Evolutionary conservation across 495 filamentous ascomycete species (phyloP).

Genomic region (Aspergillus coremiiformis): DNA sequence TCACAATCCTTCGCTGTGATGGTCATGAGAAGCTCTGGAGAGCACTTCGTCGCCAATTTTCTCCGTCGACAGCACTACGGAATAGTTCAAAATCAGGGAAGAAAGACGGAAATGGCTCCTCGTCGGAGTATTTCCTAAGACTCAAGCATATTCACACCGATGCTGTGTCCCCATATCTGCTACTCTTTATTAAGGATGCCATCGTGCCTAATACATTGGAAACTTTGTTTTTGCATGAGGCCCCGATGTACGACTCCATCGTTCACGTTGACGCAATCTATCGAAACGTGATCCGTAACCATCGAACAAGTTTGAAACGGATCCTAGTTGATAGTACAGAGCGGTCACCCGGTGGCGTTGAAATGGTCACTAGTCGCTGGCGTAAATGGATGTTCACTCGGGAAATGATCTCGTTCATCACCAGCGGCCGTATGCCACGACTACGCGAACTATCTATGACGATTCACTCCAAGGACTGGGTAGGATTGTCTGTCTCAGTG

Average conservation of each 20-base stretch:
- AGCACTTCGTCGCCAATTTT: conserved; percentile 62
- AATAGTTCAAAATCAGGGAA: conserved; percentile 15
- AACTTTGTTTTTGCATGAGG: conserved; percentile 77
- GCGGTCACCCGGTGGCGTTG: conserved; percentile 28
- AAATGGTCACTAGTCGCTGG: conserved; percentile 42
- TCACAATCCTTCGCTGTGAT: conserved; percentile 76
- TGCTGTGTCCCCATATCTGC: conserved; percentile 65
- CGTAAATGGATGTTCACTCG: conserved; percentile 71
- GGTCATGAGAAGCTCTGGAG: conserved; percentile 79
- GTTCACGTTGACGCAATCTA: conserved; percentile 72
- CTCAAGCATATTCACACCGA: conserved; percentile 82
- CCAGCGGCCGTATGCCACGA: conserved; percentile 71
- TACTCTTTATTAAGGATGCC: conserved; percentile 77
- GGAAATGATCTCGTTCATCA: conserved; percentile 70
- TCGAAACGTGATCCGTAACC: conserved; percentile 62
- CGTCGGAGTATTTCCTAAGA: conserved; percentile 57
- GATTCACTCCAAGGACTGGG: conserved; percentile 82
- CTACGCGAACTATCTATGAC: conserved; percentile 70
- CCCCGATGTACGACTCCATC: conserved; percentile 43
- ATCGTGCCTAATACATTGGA: conserved; percentile 81
- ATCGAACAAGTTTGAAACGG: conserved; percentile 66
- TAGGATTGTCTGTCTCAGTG: conserved; percentile 33
- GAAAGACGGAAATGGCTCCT: conserved; percentile 12
- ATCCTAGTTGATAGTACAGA: conserved; percentile 71
- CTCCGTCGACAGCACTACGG: conserved; percentile 41